phyloP scores from a whole-genome alignment of 179 eudicot species.

The Dionaea muscipula region DNA sequence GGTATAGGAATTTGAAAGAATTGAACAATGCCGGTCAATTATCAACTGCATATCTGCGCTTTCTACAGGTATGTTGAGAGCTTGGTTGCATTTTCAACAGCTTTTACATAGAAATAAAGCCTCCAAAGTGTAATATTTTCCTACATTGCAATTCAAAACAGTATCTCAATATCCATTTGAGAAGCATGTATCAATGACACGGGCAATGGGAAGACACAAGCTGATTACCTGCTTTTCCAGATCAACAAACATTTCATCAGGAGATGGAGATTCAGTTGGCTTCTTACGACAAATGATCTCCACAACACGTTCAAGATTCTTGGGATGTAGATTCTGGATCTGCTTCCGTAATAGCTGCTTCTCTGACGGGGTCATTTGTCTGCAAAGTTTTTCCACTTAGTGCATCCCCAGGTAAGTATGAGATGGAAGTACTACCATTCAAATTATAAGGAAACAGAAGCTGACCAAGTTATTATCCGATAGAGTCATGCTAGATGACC shows the following conservation, averaged over 20 bases:
- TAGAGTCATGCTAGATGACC: too few species aligned
- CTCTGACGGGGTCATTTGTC: slow-evolving; percentile 58
- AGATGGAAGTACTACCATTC: too few species aligned
- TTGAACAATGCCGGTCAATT: background rate
- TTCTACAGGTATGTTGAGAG: slow-evolving; percentile 16
- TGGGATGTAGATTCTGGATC: slow-evolving; percentile 43
- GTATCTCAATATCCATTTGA: background rate
- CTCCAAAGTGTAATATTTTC: slow-evolving; percentile 66
- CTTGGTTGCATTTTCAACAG: slow-evolving; percentile 52
- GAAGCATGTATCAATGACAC: background rate
- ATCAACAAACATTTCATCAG: slow-evolving; percentile 40
- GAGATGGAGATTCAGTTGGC: slow-evolving; percentile 18
- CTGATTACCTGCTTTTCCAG: slow-evolving; percentile 45
- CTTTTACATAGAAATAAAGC: slow-evolving; percentile 47
- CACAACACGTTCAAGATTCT: slow-evolving; percentile 62
- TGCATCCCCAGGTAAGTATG: too few species aligned
- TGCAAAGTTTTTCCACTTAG: slow-evolving; percentile 12
- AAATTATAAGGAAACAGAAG: too few species aligned
- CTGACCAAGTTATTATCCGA: too few species aligned
- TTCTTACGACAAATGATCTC: slow-evolving; percentile 41
- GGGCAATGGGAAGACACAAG: slow-evolving; percentile 3
- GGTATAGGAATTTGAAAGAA: background rate
- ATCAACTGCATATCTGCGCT: background rate
- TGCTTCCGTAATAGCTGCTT: slow-evolving; percentile 48
- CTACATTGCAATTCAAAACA: slow-evolving; percentile 23